phyloP scores from a whole-genome alignment of 2,329 filamentous ascomycete genomes.

The Trichophyton mentagrophytes region DNA sequence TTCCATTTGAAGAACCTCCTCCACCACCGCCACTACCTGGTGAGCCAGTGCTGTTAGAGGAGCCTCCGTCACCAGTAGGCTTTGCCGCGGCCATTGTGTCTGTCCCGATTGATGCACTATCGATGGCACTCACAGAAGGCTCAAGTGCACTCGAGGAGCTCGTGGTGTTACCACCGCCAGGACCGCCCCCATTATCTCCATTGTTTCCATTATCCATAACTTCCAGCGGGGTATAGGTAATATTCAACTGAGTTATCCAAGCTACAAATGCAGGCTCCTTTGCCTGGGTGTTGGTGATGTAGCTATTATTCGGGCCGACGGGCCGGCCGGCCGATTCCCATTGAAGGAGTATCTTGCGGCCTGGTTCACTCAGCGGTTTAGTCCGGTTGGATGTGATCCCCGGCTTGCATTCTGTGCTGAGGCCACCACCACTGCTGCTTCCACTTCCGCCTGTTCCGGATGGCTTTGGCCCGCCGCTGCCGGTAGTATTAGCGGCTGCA shows the following conservation, averaged over 20 bases:
- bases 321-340: slow-evolving; percentile 59
- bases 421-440: not conserved
- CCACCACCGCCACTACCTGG: not conserved
- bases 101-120: not conserved
- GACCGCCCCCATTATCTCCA: not conserved
- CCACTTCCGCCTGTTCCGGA: not conserved
- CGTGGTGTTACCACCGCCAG: not conserved
- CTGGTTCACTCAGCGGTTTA: slow-evolving; percentile 59
- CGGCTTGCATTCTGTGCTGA: slow-evolving; percentile 41
- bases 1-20: not conserved
- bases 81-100: not conserved
- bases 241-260: slow-evolving; percentile 66
- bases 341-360: slow-evolving; percentile 54
- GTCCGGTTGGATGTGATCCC: slow-evolving; percentile 57
- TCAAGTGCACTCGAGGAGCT: not conserved
- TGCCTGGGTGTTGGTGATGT: slow-evolving; percentile 52
- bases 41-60: slow-evolving; percentile 1
- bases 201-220: slow-evolving; percentile 42
- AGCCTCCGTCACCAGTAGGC: not conserved
- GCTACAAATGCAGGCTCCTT: slow-evolving; percentile 52
- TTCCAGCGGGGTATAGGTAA: slow-evolving; percentile 52
- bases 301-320: slow-evolving; percentile 71
- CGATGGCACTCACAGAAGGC: not conserved
- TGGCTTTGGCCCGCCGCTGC: not conserved
- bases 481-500: slow-evolving; percentile 18